Percentiles rank a stretch among this genome's conserved stretches.
Conservation (phyloP, 2,329 filamentous ascomycete genomes). For the Myotisia sp. region DNA sequence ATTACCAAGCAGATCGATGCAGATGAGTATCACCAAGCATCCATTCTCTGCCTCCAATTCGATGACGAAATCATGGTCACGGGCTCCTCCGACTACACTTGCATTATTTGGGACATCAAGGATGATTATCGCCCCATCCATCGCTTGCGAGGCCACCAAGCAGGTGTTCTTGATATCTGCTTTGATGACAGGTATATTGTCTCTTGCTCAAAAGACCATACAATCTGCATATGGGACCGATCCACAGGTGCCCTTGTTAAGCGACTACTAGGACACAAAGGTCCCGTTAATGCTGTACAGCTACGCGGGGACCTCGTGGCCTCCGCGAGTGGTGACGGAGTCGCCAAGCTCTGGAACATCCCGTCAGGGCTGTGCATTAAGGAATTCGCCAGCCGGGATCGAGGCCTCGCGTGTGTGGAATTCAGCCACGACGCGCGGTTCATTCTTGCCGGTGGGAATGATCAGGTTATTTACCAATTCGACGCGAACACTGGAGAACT, state of each 20-base stretch:
- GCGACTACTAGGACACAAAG: slow-evolving; percentile 69
- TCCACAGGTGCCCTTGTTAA: slow-evolving; percentile 60
- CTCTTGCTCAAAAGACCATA: slow-evolving; percentile 91
- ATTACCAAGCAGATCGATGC: slow-evolving; percentile 21
- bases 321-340: slow-evolving; percentile 83
- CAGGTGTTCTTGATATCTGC: slow-evolving; percentile 83
- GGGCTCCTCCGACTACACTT: slow-evolving; percentile 80
- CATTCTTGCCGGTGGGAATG: slow-evolving; percentile 87
- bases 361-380: slow-evolving; percentile 76
- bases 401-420: slow-evolving; percentile 87
- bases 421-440: slow-evolving; percentile 91
- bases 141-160: slow-evolving; percentile 63
- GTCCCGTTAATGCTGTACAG: slow-evolving; percentile 92
- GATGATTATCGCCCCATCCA: slow-evolving; percentile 65
- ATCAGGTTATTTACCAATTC: slow-evolving; percentile 91
- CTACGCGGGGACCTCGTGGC: slow-evolving; percentile 85
- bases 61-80: slow-evolving; percentile 88
- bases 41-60: slow-evolving; percentile 88
- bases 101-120: slow-evolving; percentile 79
- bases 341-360: slow-evolving; percentile 91
- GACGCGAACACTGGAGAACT: slow-evolving; percentile 81
- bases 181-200: slow-evolving; percentile 88
- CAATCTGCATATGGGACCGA: slow-evolving; percentile 89
- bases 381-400: slow-evolving; percentile 79
- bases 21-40: slow-evolving; percentile 63